These are phyloP conservation scores for Canna indica DNA, from an alignment of 176 grass and related monocot genomes.

Conservation along the genomic window DNA sequence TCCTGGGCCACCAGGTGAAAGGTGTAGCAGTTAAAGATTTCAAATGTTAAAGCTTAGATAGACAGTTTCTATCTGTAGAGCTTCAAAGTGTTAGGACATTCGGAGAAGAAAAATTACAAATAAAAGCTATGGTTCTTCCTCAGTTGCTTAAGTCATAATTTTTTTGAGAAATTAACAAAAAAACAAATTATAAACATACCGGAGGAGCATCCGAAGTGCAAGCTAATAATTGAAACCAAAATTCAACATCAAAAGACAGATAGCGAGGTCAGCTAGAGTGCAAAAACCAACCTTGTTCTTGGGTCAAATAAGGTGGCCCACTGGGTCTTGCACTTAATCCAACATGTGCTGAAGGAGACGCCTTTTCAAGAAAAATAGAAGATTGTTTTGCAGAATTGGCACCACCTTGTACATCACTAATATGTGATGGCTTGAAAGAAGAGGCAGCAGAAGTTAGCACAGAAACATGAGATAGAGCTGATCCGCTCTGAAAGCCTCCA, in stretches of 20 bases:
- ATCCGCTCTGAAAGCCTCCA: conserved; percentile 27
- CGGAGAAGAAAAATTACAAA: no score
- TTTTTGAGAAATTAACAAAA: background rate
- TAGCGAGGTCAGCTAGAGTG: background rate
- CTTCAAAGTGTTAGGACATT: no score
- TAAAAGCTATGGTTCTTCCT: no score
- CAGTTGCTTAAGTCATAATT: no score
- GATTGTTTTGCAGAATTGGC: conserved; percentile 33
- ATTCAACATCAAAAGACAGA: background rate
- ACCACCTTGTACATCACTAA: conserved; percentile 38
- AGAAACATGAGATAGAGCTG: conserved; percentile 21
- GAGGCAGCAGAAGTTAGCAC: conserved; percentile 27
- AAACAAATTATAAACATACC: background rate
- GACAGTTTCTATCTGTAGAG: no score
- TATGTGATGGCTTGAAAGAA: conserved; percentile 28
- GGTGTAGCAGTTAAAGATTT: no score
- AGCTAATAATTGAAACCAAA: background rate
- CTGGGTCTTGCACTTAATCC: conserved; percentile 43
- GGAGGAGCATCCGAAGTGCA: background rate
- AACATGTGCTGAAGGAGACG: conserved; percentile 30
- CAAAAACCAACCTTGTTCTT: background rate
- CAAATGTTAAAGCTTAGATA: background rate
- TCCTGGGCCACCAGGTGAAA: no score
- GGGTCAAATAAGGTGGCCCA: conserved; percentile 21
- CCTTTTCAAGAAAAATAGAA: conserved; percentile 27